phyloP scores from a whole-genome alignment of 1,139 yeast species.

The Candida sp. region DNA sequence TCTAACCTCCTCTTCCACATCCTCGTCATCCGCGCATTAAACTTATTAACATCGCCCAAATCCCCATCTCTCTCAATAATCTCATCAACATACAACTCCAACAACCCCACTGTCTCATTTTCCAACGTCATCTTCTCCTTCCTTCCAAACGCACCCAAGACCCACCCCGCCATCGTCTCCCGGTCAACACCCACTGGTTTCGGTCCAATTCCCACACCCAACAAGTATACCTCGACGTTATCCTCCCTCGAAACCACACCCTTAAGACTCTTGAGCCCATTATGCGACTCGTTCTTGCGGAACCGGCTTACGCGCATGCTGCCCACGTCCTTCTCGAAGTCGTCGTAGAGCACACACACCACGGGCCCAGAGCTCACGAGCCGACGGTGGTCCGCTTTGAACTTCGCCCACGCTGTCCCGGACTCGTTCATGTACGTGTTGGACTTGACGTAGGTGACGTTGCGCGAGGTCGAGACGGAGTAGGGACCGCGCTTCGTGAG shows the following conservation, averaged over 20 bases:
- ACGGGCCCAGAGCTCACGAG: conserved; percentile 14
- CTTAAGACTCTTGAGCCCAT: conserved; percentile 38
- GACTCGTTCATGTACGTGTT: conserved; percentile 49
- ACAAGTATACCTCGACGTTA: conserved; percentile 24
- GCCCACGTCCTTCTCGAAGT: conserved; percentile 39
- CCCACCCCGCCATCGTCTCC: conserved; percentile 46
- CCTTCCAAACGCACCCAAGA: conserved; percentile 30
- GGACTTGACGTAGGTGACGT: conserved; percentile 37
- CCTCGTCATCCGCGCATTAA: conserved; percentile 21
- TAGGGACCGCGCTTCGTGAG: conserved; percentile 23
- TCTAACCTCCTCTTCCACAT: conserved; percentile 6
- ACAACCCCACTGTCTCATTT: conserved; percentile 18
- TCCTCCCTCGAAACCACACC: conserved; percentile 6
- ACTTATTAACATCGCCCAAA: conserved; percentile 23
- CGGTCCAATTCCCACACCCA: conserved; percentile 51
- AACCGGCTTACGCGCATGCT: conserved; percentile 29
- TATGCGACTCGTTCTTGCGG: conserved; percentile 45
- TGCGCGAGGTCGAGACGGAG: conserved; percentile 23
- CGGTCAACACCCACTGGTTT: conserved; percentile 37
- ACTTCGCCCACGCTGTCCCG: conserved; percentile 30
- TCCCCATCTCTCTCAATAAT: conserved; percentile 21
- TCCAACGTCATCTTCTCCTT: conserved; percentile 23
- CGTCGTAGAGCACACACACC: conserved; percentile 40
- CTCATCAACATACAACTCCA: conserved; percentile 22
- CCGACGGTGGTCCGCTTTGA: conserved; percentile 20